Evolutionary conservation across 129 eudicot genomes (phyloP), one percentile per base, ranked within the genome.

Genomic region (Pseudognaphalium luteoalbum): DNA sequence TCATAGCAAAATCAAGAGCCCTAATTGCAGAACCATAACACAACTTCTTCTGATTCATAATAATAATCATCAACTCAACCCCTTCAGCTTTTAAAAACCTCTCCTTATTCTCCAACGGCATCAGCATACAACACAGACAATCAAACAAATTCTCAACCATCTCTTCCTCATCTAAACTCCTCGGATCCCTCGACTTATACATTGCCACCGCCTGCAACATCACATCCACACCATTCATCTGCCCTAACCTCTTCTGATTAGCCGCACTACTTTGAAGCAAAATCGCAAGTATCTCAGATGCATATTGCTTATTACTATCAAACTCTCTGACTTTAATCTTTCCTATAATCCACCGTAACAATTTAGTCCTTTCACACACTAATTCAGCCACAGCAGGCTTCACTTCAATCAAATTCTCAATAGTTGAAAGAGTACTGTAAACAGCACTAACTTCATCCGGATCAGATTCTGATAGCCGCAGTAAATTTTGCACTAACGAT

Each of bases 81-180:
- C 99, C 99, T 80, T 95, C 99, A 0, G 99, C 87, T 79, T 87
- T 95, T 88, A 95, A 81, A 86, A 95, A 95, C 87, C 85, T 83
- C 89, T 95, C 99, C 89, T 95, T 95, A 47, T 95, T 95, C 92
- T 95, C 99, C 83, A 91, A 75, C 0, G 99, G 99, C 99, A 95
- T 95, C 81, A 95, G 78, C 92, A 95, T 75, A 74, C 99, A 95
- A 76, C 99, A 95, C 88, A 95, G 66, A 68, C 94, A 87, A 84
- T 95, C 96, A 78, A 95, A 95, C 85, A 95, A 79, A 82, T 95
- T 95, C 88, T 95, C 99, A 67, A 95, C 91, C 97, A 95, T 89
- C 83, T 95, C 99, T 86, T 95, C 97, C 87, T 95, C 99, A 68
- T 95, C 99, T 59, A 84, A 81, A 19, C 87, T 91, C 87, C 79